Percentiles rank a stretch among this genome's conserved stretches.
These are phyloP conservation scores for Heterobasidion parviporum DNA, from an alignment of 1,284 basidiomycete genomes.

Conservation along the genomic window DNA sequence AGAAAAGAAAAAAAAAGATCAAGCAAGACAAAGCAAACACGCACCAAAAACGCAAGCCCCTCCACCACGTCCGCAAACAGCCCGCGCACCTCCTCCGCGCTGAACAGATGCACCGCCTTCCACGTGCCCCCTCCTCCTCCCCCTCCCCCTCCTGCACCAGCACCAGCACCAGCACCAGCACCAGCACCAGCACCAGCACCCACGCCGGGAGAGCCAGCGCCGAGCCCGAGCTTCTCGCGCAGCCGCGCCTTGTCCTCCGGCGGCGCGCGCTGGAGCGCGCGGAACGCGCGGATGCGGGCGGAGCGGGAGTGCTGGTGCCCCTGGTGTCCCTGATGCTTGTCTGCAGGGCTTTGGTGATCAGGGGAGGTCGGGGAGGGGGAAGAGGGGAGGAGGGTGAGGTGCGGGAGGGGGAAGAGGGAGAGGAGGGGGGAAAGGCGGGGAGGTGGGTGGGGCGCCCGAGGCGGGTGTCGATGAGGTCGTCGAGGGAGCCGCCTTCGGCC, in stretches of 20 bases:
- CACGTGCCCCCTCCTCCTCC: slow-evolving; percentile 25
- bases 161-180: no score
- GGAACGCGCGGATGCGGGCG: slow-evolving; percentile 68
- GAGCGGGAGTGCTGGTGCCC: slow-evolving; percentile 29
- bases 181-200: no score
- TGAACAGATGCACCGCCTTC: slow-evolving; percentile 72
- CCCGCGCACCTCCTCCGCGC: slow-evolving; percentile 71
- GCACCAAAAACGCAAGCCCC: slow-evolving; percentile 74
- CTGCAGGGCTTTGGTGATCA: not conserved
- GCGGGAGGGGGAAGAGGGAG: slow-evolving; percentile 17
- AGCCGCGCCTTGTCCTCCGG: slow-evolving; percentile 59
- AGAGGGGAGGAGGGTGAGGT: slow-evolving; percentile 15
- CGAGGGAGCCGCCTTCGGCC: slow-evolving; percentile 79
- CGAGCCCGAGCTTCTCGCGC: slow-evolving; percentile 36
- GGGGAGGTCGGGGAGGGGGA: slow-evolving; percentile 9
- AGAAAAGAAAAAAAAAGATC: not conserved
- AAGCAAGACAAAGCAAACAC: slow-evolving; percentile 18
- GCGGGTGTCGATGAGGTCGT: slow-evolving; percentile 78
- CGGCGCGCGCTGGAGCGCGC: slow-evolving; percentile 54
- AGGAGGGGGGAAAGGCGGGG: slow-evolving; percentile 16
- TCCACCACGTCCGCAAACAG: slow-evolving; percentile 74
- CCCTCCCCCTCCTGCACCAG: slow-evolving; percentile 7
- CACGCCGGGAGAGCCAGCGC: slow-evolving; percentile 5
- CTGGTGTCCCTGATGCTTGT: no score
- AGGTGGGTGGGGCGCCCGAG: slow-evolving; percentile 33